These are phyloP conservation scores for Pleurotus pulmonarius DNA, from an alignment of 768 basidiomycete genomes.

Conservation along the genomic window DNA sequence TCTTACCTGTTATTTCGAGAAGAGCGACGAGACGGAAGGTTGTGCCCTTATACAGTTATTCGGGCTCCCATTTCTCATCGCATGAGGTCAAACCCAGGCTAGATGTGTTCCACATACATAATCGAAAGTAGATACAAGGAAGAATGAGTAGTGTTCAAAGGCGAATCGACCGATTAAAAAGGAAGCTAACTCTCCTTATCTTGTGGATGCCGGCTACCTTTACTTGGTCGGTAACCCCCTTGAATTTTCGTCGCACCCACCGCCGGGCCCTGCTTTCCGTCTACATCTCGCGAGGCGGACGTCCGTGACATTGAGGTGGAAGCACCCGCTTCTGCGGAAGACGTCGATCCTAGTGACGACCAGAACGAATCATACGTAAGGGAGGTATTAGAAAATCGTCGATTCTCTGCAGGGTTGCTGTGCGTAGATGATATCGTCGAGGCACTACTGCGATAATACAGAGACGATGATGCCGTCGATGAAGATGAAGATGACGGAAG, in stretches of 20 bases:
- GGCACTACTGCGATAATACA: not conserved
- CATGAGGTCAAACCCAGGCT: too few species aligned
- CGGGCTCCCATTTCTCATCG: too few species aligned
- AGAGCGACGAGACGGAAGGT: too few species aligned
- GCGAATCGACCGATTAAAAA: too few species aligned
- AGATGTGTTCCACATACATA: too few species aligned
- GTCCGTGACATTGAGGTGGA: not conserved
- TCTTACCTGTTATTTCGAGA: too few species aligned
- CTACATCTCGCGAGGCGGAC: not conserved
- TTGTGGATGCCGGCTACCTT: not conserved
- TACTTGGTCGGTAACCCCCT: slow-evolving; percentile 14
- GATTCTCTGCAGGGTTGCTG: not conserved
- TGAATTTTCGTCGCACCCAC: slow-evolving; percentile 8
- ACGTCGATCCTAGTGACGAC: slow-evolving; percentile 35
- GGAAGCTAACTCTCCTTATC: not conserved
- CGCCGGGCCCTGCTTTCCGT: not conserved
- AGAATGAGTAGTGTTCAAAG: too few species aligned
- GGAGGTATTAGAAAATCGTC: slow-evolving; percentile 9
- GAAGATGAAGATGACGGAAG: not conserved
- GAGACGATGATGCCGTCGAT: not conserved
- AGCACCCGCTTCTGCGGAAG: not conserved
- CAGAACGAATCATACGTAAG: slow-evolving; percentile 64
- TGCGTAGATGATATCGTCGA: not conserved
- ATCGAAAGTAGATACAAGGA: too few species aligned
- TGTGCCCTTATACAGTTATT: too few species aligned